Base-by-base conservation (phyloP, 2,329 filamentous ascomycete species). In the Aciculosporium take region DNA sequence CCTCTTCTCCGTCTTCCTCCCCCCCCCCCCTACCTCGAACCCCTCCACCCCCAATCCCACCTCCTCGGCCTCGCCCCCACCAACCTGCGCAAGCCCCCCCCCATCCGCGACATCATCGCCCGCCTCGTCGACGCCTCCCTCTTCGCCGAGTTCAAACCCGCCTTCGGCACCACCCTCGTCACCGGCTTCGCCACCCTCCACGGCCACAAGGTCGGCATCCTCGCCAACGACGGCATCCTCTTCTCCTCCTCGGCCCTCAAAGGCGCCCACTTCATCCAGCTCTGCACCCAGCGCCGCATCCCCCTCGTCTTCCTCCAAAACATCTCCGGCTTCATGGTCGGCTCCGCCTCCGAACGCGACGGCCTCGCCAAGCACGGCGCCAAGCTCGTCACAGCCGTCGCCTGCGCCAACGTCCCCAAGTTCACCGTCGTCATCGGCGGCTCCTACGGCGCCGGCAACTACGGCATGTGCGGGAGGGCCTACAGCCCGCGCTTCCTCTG, bases 261-360 rank as follows among this genome's bases (percentile, higher is more conserved):
- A 64, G 91, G 88, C 28, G 87, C 91, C 0, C 91, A 98, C 64
- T 98, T 98, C 61, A 86, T 96, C 53, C 85, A 98, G 63, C 76
- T 98, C 4, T 96, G 89, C 66, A 74, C 82, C 24, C 87, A 95
- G 62, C 81, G 91, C 43, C 79, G 84, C 41, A 84, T 96, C 43
- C 89, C 91, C 1, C 69, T 96, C 8, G 72, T 96, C 39, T 96
- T 96, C 64, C 67, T 98, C 17, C 91, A 98, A 60, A 96, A 98
- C 61, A 96, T 98, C 57, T 81, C 80, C 5, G 91, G 91, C 33
- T 98, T 98, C 73, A 98, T 98, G 91, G 91, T 98, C 25, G 91
- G 91, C 33, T 75, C 78, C 15, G 85, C 91, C 53, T 87, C 89
- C 0, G 91, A 98, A 64, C 81, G 83, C 41, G 89, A 89, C 40